phyloP scores from a whole-genome alignment of 768 basidiomycete genomes.

The Tremella mesenterica region DNA sequence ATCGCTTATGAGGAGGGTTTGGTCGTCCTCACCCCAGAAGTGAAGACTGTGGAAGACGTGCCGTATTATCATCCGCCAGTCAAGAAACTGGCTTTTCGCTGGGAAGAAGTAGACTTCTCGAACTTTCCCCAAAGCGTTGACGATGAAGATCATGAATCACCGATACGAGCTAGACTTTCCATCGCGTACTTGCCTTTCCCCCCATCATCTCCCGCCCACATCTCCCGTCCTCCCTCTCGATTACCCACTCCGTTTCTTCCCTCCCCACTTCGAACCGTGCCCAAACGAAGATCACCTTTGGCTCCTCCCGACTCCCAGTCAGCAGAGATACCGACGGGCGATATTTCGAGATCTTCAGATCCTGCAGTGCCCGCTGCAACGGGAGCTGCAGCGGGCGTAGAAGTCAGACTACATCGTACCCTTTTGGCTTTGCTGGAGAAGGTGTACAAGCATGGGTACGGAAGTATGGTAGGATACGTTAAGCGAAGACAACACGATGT shows the following conservation, averaged over 20 bases:
- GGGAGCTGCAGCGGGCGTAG: not conserved
- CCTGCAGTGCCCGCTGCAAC: too few species aligned
- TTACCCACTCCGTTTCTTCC: slow-evolving; percentile 5
- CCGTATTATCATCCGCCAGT: slow-evolving; percentile 91
- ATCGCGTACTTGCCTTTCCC: slow-evolving; percentile 24
- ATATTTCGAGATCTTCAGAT: too few species aligned
- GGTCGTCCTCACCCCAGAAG: slow-evolving; percentile 44
- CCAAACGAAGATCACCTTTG: slow-evolving; percentile 14
- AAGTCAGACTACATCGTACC: slow-evolving; percentile 62
- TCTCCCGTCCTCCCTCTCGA: not conserved
- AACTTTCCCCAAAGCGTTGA: too few species aligned
- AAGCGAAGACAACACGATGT: slow-evolving; percentile 78
- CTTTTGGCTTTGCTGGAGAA: slow-evolving; percentile 71
- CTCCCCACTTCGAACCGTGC: not conserved
- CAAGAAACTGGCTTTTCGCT: slow-evolving; percentile 70
- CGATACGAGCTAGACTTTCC: slow-evolving; percentile 14
- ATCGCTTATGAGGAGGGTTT: slow-evolving; percentile 43
- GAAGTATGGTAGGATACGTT: slow-evolving; percentile 67
- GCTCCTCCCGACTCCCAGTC: slow-evolving; percentile 8
- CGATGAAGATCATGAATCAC: not conserved
- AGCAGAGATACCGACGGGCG: slow-evolving; percentile 44
- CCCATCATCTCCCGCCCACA: not conserved
- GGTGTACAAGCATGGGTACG: slow-evolving; percentile 81
- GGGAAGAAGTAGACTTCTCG: slow-evolving; percentile 37
- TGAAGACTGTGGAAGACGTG: slow-evolving; percentile 48